Evolutionary conservation across 2,329 filamentous ascomycete species (phyloP).

Genomic region (Elsinoe necatrix): DNA sequence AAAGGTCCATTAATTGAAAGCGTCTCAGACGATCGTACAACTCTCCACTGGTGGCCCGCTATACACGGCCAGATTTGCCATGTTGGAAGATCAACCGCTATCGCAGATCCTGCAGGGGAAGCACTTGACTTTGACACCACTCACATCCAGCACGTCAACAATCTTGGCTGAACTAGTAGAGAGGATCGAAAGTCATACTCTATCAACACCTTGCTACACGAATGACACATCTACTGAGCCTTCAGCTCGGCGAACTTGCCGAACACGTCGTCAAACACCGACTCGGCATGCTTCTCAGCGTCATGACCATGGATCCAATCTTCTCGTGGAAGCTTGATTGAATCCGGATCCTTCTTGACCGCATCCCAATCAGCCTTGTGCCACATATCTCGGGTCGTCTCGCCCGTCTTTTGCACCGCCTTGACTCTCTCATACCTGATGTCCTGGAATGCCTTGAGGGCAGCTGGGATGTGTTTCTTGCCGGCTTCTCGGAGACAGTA

Average conservation of each 20-base stretch:
- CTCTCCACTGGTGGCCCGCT: background rate
- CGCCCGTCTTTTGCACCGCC: constrained; percentile 18
- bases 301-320: constrained; percentile 19
- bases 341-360: constrained; percentile 38
- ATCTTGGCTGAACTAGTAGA: too few species aligned
- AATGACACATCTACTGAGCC: background rate
- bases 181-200: background rate
- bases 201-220: constrained; percentile 1
- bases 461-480: constrained; percentile 32
- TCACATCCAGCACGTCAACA: too few species aligned
- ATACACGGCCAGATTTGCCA: background rate
- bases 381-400: constrained; percentile 33
- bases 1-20: background rate
- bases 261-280: constrained; percentile 16
- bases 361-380: constrained; percentile 44
- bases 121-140: background rate
- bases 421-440: constrained; percentile 18
- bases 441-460: constrained; percentile 17
- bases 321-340: constrained; percentile 40
- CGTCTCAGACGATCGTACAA: background rate
- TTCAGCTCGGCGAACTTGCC: constrained; percentile 15
- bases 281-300: constrained; percentile 17
- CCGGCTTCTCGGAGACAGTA: constrained; percentile 37
- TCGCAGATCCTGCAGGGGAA: background rate
- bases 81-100: background rate